phyloP scores from a whole-genome alignment of 2,329 filamentous ascomycete genomes.

The Penicillium sp. region DNA sequence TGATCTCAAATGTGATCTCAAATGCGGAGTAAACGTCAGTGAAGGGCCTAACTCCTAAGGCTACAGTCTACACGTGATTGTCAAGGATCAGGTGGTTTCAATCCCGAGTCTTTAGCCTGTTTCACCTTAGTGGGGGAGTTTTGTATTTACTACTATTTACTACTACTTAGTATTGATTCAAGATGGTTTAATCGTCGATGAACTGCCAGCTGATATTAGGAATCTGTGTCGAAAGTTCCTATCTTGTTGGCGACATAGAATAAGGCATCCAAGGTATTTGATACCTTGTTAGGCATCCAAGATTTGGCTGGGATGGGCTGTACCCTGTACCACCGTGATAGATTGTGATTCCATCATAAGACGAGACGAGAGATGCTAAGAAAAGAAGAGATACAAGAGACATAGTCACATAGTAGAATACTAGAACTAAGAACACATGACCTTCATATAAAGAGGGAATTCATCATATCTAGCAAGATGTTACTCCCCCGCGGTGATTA shows the following conservation, averaged over 20 bases:
- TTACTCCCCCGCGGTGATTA: slow-evolving; percentile 9
- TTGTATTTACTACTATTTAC: too few relatives aligned
- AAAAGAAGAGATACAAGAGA: background rate
- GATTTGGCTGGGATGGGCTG: slow-evolving; percentile 18
- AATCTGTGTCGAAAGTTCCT: slow-evolving; percentile 26
- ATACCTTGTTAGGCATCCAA: slow-evolving; percentile 12
- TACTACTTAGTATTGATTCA: too few relatives aligned
- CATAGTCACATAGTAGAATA: background rate
- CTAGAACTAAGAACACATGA: background rate
- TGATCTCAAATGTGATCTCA: background rate
- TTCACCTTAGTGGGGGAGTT: slow-evolving; percentile 2
- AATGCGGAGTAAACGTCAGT: background rate
- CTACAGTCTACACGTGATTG: slow-evolving; percentile 2
- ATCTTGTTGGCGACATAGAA: slow-evolving; percentile 23
- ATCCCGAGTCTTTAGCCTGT: background rate
- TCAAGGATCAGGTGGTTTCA: background rate
- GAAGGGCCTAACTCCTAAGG: slow-evolving; percentile 4
- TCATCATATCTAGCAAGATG: background rate
- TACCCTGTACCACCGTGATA: slow-evolving; percentile 20
- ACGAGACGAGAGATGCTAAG: background rate
- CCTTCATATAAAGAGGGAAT: too few relatives aligned
- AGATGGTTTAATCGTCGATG: background rate
- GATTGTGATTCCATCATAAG: slow-evolving; percentile 4
- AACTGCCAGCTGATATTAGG: background rate
- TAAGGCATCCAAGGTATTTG: slow-evolving; percentile 3